These are phyloP conservation scores for Stygiomarasmius scandens DNA, from an alignment of 1,284 basidiomycete genomes.

Conservation along the genomic window DNA sequence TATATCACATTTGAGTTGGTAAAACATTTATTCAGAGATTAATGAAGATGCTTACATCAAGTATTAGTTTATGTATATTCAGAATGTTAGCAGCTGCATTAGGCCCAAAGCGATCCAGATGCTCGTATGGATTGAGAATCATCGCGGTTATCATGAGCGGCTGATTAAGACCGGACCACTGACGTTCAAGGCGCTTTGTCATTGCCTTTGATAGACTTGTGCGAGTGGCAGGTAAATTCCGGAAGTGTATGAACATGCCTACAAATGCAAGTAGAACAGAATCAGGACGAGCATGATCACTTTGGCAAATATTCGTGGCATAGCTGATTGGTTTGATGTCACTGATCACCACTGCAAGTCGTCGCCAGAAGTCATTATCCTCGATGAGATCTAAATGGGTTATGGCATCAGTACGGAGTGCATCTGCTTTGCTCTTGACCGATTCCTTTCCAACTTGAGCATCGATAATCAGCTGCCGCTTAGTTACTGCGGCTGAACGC, in stretches of 20 bases:
- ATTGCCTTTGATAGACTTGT: slow-evolving; percentile 11
- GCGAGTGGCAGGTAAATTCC: neutral
- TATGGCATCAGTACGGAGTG: slow-evolving; percentile 8
- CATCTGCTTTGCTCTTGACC: slow-evolving; percentile 20
- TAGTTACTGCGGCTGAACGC: slow-evolving; percentile 20
- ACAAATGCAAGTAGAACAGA: slow-evolving; percentile 18
- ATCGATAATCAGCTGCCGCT: slow-evolving; percentile 22
- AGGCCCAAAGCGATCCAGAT: slow-evolving; percentile 6
- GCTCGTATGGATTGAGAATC: slow-evolving; percentile 16
- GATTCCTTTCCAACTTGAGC: slow-evolving; percentile 29
- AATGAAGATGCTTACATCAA: slow-evolving; percentile 4
- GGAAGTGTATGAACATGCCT: slow-evolving; percentile 18
- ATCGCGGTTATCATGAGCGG: slow-evolving; percentile 10
- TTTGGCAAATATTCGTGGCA: slow-evolving; percentile 20
- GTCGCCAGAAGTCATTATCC: slow-evolving; percentile 13
- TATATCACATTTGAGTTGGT: neutral
- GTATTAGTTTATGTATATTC: slow-evolving; percentile 3
- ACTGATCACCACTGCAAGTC: slow-evolving; percentile 8
- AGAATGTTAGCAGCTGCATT: slow-evolving; percentile 6
- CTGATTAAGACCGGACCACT: slow-evolving; percentile 11
- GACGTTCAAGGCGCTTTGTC: slow-evolving; percentile 9
- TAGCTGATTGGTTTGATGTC: slow-evolving; percentile 22
- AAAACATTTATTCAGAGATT: neutral
- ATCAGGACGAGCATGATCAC: slow-evolving; percentile 15
- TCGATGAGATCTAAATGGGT: slow-evolving; percentile 12